Percentiles rank a stretch among this genome's conserved stretches.
phyloP scores from a whole-genome alignment of 768 basidiomycete genomes.

The Lactarius quietus region DNA sequence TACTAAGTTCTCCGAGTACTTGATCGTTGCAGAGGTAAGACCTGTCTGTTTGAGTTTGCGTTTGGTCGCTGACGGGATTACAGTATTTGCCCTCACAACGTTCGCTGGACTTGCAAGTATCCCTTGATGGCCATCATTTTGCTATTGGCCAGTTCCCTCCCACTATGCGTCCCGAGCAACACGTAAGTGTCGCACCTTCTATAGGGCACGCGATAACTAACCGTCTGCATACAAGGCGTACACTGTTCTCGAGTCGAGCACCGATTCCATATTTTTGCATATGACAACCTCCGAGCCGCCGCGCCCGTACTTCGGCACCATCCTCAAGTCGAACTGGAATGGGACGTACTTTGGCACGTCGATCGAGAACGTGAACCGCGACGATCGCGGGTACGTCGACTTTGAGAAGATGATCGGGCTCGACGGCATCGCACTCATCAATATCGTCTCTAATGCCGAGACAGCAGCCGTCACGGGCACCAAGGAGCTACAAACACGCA shows the following conservation, averaged over 20 bases:
- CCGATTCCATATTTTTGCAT: conserved; percentile 90
- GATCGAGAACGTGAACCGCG: conserved; percentile 86
- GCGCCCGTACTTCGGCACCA: conserved; percentile 80
- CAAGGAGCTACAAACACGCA: conserved; percentile 79
- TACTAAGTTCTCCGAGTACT: conserved; percentile 94
- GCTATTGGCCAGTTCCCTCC: conserved; percentile 89
- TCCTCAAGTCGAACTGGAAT: conserved; percentile 96
- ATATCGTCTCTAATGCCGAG: conserved; percentile 78
- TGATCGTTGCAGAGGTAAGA: conserved; percentile 90
- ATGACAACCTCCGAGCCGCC: conserved; percentile 84
- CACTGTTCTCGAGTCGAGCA: conserved; percentile 92
- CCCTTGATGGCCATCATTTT: conserved; percentile 84
- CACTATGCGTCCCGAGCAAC: conserved; percentile 82
- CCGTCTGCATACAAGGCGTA: conserved; percentile 57
- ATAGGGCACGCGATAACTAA: neutral
- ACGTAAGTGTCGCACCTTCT: conserved; percentile 50
- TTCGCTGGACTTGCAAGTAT: conserved; percentile 83
- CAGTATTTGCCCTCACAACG: conserved; percentile 52
- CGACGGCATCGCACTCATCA: conserved; percentile 93
- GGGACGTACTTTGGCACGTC: conserved; percentile 95
- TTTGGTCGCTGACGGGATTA: neutral
- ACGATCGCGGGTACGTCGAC: conserved; percentile 83
- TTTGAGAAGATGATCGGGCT: conserved; percentile 97
- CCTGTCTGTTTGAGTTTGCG: neutral
- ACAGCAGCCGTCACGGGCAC: conserved; percentile 65